Evolutionary conservation across 2,329 filamentous ascomycete species (phyloP), one percentile per base, ranked within the genome.

Genomic region (Zymoseptoria brevis): DNA sequence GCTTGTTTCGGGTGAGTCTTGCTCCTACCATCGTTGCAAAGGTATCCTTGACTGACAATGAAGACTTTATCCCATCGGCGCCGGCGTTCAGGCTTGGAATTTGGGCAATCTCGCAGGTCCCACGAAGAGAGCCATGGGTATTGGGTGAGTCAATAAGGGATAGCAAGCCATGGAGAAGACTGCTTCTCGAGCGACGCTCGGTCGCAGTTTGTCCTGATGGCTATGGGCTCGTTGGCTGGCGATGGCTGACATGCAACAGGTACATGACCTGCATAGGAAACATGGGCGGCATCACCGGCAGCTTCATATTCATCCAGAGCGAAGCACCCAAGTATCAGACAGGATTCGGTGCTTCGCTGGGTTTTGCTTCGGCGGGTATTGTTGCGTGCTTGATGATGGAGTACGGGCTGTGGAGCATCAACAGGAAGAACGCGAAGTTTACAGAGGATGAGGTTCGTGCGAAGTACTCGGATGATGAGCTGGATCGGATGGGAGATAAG

Each of bases 251-350:
- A 30, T 49, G 58, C 29, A 60, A 60, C 35, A 61, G 57, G 5
- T 57, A 53, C 53, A 59, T 62, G n/a, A 50, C 50, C 8, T 56
- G 57, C 11, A 50, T 63, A 7, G 63, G 60, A 19, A 67, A 66
- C 56, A 54, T 67, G 11, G 51, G 49, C 8, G 56, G 50, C 19
- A 50, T 52, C 13, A 56, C 60, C 41, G 56, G 55, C 21, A 26
- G 24, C 16, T 29, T 50, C 11, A 64, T 64, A 8, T 68, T 63
- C 30, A 57, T 66, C 19, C 77, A 84, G 24, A 76, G 84, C 21
- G 74, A 85, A 0, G 72, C 71, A 1, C 80, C 80, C 0, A 74
- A 74, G n/a, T 82, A 81, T 60, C 71, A 76, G 4, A 74, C 81
- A 0, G 80, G 80, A 0, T 80, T 82, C 62, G 73, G 76, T 60